Conservation (phyloP, 106 monocot species). For the Phalaenopsis aphrodite region DNA sequence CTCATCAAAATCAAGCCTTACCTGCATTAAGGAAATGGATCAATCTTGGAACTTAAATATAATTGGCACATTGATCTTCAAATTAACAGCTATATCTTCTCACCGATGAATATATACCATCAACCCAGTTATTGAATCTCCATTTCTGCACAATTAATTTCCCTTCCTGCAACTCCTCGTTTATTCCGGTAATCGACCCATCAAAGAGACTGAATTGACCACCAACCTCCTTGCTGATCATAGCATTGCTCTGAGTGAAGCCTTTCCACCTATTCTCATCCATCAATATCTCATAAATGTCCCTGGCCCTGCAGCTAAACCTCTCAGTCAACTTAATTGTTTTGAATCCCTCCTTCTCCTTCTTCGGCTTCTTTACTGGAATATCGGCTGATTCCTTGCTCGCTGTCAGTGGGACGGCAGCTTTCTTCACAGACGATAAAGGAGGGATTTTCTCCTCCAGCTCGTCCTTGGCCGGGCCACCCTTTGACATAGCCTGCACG, state of each 20-base stretch:
- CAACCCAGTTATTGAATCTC: conserved; percentile 86
- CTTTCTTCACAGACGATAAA: background rate
- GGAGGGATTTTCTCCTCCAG: conserved; percentile 60
- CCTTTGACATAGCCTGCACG: conserved; percentile 65
- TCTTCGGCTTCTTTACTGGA: conserved; percentile 17
- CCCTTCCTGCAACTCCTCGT: conserved; percentile 75
- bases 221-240: conserved; percentile 77
- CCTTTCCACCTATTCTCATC: conserved; percentile 99
- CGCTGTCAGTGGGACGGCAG: background rate
- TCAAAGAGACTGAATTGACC: conserved; percentile 85
- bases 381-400: background rate
- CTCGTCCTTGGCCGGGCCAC: conserved; percentile 89
- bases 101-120: conserved; percentile 66
- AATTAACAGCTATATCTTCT: conserved; percentile 10
- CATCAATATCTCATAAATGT: conserved; percentile 86
- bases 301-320: conserved; percentile 69
- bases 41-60: background rate
- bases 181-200: conserved; percentile 68
- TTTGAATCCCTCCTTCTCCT: conserved; percentile 76
- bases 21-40: conserved; percentile 34
- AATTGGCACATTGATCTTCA: background rate
- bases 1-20: conserved; percentile 80
- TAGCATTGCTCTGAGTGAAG: conserved; percentile 94
- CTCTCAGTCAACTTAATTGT: conserved; percentile 67
- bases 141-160: conserved; percentile 91